A percentile compares a stretch with the other conserved stretches of the same genome.
These are phyloP conservation scores for Phaeolepiota aurea DNA, from an alignment of 768 basidiomycete species.

Conservation along the genomic window DNA sequence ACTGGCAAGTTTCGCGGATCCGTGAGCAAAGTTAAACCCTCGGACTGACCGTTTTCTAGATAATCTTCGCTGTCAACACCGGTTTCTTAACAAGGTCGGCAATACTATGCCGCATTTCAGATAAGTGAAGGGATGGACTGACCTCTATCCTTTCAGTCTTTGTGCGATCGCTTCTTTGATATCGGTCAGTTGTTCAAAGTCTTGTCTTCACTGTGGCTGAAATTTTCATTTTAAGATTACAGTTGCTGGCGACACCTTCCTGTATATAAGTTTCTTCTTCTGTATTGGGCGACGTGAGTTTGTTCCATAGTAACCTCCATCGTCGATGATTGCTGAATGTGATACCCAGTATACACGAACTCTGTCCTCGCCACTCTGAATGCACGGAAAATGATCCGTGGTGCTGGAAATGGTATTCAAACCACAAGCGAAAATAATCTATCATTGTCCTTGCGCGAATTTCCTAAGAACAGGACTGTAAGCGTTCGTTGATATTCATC, in stretches of 20 bases:
- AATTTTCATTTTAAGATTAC: no score
- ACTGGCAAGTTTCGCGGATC: conserved; percentile 17
- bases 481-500: neutral
- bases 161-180: conserved; percentile 50
- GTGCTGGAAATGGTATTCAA: conserved; percentile 25
- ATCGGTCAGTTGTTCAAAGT: conserved; percentile 24
- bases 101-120: neutral
- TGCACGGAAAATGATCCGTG: conserved; percentile 39
- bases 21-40: neutral
- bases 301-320: neutral
- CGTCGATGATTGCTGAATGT: neutral
- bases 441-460: conserved; percentile 29
- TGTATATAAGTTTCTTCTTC: conserved; percentile 56
- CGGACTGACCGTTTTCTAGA: conserved; percentile 16
- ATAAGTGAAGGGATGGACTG: neutral
- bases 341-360: conserved; percentile 44
- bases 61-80: conserved; percentile 36
- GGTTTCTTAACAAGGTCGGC: conserved; percentile 26
- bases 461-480: conserved; percentile 9
- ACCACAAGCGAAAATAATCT: conserved; percentile 30
- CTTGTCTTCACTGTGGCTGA: no score
- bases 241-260: conserved; percentile 36
- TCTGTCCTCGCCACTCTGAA: conserved; percentile 55
- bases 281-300: conserved; percentile 49
- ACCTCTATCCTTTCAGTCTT: conserved; percentile 21